Evolutionary conservation across 768 basidiomycete genomes (phyloP).

Genomic region (Inosperma sp.): DNA sequence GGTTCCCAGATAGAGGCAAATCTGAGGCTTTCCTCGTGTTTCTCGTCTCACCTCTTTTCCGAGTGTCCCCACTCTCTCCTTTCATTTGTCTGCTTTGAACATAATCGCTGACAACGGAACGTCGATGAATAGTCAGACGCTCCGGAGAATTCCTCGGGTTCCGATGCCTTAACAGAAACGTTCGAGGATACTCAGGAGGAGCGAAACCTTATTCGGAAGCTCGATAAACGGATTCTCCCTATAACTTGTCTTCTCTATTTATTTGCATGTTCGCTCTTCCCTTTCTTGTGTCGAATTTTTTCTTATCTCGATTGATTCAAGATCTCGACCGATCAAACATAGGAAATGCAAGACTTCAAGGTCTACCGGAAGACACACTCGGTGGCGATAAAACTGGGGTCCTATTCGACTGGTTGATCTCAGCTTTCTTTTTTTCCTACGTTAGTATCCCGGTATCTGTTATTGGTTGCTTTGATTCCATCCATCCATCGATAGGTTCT

Average conservation of each 20-base stretch:
- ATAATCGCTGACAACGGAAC: neutral
- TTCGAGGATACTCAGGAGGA: constrained; percentile 38
- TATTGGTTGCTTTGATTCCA: neutral
- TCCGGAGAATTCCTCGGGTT: constrained; percentile 7
- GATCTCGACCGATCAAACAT: constrained; percentile 74
- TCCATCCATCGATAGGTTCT: constrained; percentile 47
- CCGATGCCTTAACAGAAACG: constrained; percentile 6
- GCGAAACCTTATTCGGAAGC: constrained; percentile 52
- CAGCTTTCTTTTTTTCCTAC: constrained; percentile 77
- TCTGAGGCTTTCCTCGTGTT: too few species aligned
- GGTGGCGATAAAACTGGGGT: constrained; percentile 63
- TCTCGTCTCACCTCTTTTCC: too few species aligned
- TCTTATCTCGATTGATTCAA: constrained; percentile 16
- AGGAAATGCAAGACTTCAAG: constrained; percentile 75
- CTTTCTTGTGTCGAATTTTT: neutral
- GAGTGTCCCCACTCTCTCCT: too few species aligned
- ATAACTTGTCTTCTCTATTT: constrained; percentile 71
- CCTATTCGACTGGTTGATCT: constrained; percentile 75
- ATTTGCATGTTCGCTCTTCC: constrained; percentile 58
- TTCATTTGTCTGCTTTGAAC: too few species aligned
- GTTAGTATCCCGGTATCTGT: constrained; percentile 32
- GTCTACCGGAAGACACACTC: constrained; percentile 59
- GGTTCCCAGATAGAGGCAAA: too few species aligned
- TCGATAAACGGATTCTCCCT: constrained; percentile 65
- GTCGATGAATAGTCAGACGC: constrained; percentile 2